phyloP scores from a whole-genome alignment of 306 rosid genomes.

The Alnus glutinosa region DNA sequence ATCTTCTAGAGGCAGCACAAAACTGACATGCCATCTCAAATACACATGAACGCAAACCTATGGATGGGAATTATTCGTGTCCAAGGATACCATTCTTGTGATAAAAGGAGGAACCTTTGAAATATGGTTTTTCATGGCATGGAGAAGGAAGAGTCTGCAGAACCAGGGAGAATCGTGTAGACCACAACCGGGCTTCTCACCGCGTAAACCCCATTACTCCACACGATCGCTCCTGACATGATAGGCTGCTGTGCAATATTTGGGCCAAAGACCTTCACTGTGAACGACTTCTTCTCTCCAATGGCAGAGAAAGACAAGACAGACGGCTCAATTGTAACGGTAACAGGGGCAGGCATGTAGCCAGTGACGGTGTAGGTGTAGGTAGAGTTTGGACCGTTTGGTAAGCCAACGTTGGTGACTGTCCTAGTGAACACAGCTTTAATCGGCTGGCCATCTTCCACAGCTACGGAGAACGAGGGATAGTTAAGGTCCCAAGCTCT shows the following conservation, averaged over 20 bases:
- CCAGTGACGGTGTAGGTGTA: conserved; percentile 22
- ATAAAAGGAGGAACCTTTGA: conserved; percentile 20
- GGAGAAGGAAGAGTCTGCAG: neutral
- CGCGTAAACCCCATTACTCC: conserved; percentile 1
- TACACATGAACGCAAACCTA: too few species aligned
- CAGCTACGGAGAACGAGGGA: conserved; percentile 30
- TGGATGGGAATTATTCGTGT: neutral
- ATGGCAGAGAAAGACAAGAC: conserved; percentile 18
- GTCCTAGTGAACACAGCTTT: conserved; percentile 16
- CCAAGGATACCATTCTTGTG: conserved; percentile 4
- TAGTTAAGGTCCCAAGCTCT: conserved; percentile 45
- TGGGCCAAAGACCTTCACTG: conserved; percentile 20
- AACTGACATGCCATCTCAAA: too few species aligned
- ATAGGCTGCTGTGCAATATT: conserved; percentile 20
- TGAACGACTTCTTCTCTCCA: conserved; percentile 23
- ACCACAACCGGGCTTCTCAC: conserved; percentile 36
- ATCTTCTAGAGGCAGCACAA: too few species aligned
- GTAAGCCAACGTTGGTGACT: conserved; percentile 36
- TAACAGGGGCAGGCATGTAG: neutral
- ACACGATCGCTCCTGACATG: conserved; percentile 10
- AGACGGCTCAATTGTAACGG: conserved; percentile 7
- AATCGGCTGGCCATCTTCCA: conserved; percentile 29
- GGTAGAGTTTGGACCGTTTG: conserved; percentile 34
- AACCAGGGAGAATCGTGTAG: conserved; percentile 32
- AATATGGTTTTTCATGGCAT: conserved; percentile 1